A percentile compares a stretch with the other conserved stretches of the same genome.
Evolutionary conservation across 208 protist genomes (phyloP).

Genomic region (Hexamita inflata): DNA sequence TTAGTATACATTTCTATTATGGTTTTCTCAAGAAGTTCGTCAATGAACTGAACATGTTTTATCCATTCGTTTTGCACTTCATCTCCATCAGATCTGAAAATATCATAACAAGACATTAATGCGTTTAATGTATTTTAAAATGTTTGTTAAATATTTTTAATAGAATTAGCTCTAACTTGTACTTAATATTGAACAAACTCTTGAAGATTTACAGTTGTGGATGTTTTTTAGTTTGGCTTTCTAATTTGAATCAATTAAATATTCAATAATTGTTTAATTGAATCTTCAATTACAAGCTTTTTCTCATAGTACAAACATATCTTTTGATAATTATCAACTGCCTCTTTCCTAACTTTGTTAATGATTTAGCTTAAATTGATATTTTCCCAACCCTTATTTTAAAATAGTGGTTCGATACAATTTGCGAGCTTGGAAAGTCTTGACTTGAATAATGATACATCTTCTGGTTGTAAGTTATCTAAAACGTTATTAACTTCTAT

Average conservation of each 20-base stretch:
- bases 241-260: slow-evolving; percentile 6
- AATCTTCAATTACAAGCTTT: slow-evolving; percentile 6
- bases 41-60: too few species aligned
- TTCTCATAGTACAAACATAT: slow-evolving; percentile 18
- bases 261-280: background rate
- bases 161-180: too few species aligned
- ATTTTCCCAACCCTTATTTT: background rate
- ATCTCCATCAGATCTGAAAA: too few species aligned
- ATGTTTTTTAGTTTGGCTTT: too few species aligned
- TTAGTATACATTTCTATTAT: too few species aligned
- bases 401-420: background rate
- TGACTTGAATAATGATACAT: slow-evolving; percentile 5
- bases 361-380: background rate
- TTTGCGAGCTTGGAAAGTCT: slow-evolving; percentile 10
- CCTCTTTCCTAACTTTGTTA: background rate
- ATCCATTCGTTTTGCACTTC: too few species aligned
- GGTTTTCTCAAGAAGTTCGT: too few species aligned
- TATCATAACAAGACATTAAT: too few species aligned
- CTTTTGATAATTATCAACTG: background rate
- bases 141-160: too few species aligned
- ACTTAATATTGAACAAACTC: too few species aligned
- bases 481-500: slow-evolving; percentile 19
- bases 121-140: too few species aligned
- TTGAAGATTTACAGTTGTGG: too few species aligned
- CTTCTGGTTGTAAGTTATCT: slow-evolving; percentile 7